phyloP scores from a whole-genome alignment of 2,329 filamentous ascomycete species.

The Pseudogymnoascus sp. region DNA sequence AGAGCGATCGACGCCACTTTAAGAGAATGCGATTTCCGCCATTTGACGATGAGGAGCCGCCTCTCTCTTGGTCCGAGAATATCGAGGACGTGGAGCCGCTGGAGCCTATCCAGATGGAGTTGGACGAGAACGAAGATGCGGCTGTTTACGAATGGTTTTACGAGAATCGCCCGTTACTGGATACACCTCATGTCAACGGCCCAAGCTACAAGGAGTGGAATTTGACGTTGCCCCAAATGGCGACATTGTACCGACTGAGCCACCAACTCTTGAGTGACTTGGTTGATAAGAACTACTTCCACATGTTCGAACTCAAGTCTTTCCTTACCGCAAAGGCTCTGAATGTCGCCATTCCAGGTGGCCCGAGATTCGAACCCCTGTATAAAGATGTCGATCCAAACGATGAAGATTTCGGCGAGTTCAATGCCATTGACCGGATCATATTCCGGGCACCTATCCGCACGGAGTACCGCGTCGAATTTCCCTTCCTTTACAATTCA shows the following conservation, averaged over 20 bases:
- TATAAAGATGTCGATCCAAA: conserved; percentile 99
- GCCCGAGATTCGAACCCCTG: conserved; percentile 88
- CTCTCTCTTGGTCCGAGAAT: conserved; percentile 96
- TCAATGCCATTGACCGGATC: conserved; percentile 98
- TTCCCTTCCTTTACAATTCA: conserved; percentile 93
- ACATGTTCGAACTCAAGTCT: conserved; percentile 92
- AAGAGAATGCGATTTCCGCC: conserved; percentile 99
- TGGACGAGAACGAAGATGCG: conserved; percentile 86
- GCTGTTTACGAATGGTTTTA: conserved; percentile 97
- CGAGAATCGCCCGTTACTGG: conserved; percentile 81
- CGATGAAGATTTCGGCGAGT: conserved; percentile 98
- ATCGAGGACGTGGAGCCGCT: conserved; percentile 96
- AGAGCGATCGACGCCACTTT: conserved; percentile 90
- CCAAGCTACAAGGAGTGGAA: conserved; percentile 98
- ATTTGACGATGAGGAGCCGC: conserved; percentile 97
- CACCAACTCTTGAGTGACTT: conserved; percentile 84
- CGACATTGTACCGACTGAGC: conserved; percentile 84
- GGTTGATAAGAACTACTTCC: conserved; percentile 94
- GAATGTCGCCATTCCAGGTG: conserved; percentile 95
- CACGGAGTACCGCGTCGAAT: conserved; percentile 92
- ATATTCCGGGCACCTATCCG: conserved; percentile 94
- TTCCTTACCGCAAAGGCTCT: conserved; percentile 94
- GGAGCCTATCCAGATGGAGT: conserved; percentile 97
- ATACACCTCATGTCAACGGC: conserved; percentile 90
- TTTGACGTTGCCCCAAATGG: conserved; percentile 87